Evolutionary conservation across 352 stramenopile species (phyloP), one percentile per base, ranked within the genome.

Genomic region (Phytophthora pseudosyringae): DNA sequence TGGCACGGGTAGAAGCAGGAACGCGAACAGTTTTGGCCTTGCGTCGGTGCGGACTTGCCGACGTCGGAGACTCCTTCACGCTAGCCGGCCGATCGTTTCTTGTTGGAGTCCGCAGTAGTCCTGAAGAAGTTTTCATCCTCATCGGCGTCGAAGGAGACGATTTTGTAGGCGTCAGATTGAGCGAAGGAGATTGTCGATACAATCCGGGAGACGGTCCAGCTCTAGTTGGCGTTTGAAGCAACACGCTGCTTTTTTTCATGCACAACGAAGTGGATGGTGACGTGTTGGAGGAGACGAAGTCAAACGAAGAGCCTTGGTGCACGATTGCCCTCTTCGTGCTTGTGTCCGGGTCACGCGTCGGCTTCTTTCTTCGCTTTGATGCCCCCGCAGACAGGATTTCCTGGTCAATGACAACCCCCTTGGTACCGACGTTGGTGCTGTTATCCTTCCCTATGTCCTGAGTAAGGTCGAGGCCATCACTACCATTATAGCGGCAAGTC

Each of bases 111-210:
- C 8, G 49, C n/a, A 67, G 32, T 16, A 68, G 25, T 9, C n/a
- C 16, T 8, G 35, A 26, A 5, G 53, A 47, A 13, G 47, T 60
- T 29, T 60, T 58, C 6, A 48, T 49, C 36, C 43, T 13, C 41
- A 64, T n/a, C 12, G 67, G 55, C 18, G 47, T 63, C 35, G 38
- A 62, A 45, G 63, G 64, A 52, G 56, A 48, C 41, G 49, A 58
- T 29, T 59, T 69, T 12, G 49, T 72, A 29, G 67, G 62, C 7
- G 67, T 75, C 46, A 75, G 26, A 35, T 69, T 69, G 9, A 62
- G 36, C 21, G 41, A 64, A 44, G 57, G 56, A 18, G 67, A 65
- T 38, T 48, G 35, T 41, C 57, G 59, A 15, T 39, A 64, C 25
- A 59, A 26, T 21, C 39, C 62, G 3, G 46, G 41, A 41, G 62